Evolutionary conservation across 1,139 yeast genomes (phyloP), one percentile per base, ranked within the genome.

Genomic region (Hansenula lynferdii): DNA sequence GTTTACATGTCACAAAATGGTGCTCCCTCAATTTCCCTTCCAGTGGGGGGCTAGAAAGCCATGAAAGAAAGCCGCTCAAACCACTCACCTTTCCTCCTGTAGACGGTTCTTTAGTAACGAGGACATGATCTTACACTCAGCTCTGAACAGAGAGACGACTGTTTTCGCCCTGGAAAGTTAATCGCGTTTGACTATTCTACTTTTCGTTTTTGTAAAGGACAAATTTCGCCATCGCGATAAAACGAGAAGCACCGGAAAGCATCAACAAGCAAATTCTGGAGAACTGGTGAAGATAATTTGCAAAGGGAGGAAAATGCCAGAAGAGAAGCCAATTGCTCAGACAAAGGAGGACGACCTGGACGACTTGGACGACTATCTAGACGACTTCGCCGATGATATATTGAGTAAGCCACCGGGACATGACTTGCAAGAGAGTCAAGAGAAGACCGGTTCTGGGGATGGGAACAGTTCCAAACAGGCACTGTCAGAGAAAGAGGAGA

Each of bases 361-460:
- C 53, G 94, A 84, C 49, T 68, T 84, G 49, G 94, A 83, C 49
- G 90, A 81, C 50, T 69, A 80, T 43, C 64, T 84, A 37, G 89
- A 82, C 51, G 89, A 83, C 42, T 82, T 82, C 58, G 90, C 87
- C 31, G 86, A 83, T 42, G 89, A 83, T 49, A 77, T 84, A 2
- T 67, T 84, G 45, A 73, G 73, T 48, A 70, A 77, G 50, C 82
- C 87, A 2, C 34, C 35, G 19, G 38, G 41, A 3, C n/a, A 15
- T 19, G 35, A 16, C 40, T 34, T 27, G 28, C 29, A 10, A 35
- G 35, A 29, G 44, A 33, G n/a, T 40, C 35, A 15, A 40, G 35
- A 9, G 37, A 30, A 25, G 26, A 21, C 21, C 5, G 22, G 27
- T 16, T 11, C 23, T 20, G 5, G 10, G 2, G 12, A 12, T 20